Evolutionary conservation across 495 filamentous ascomycete species (phyloP).

Genomic region (Cercophora sp.): DNA sequence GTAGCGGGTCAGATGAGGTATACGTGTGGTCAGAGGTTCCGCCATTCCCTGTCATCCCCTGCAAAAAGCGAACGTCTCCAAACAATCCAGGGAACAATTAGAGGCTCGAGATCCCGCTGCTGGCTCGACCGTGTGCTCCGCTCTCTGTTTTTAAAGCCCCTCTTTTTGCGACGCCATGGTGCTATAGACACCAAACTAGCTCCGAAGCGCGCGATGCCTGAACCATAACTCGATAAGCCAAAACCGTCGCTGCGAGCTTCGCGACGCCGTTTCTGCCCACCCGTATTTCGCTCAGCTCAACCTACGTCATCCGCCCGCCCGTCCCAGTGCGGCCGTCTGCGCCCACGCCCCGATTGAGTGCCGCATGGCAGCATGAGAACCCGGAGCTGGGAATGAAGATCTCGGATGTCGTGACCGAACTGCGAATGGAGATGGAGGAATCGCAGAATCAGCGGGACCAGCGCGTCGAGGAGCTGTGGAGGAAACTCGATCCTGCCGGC

Average conservation of each 20-base stretch:
- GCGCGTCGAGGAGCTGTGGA: conserved; percentile 77
- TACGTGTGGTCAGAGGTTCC: neutral
- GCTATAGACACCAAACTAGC: neutral
- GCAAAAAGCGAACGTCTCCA: neutral
- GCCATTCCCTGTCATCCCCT: neutral
- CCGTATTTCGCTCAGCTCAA: conserved; percentile 25
- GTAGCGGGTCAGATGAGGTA: neutral
- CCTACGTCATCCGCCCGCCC: conserved; percentile 17
- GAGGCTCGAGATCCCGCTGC: no score
- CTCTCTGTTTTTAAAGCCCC: conserved; percentile 2
- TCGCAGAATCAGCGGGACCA: conserved; percentile 68
- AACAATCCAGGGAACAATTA: conserved; percentile 5
- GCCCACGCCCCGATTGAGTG: conserved; percentile 5
- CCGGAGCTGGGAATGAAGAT: conserved; percentile 34
- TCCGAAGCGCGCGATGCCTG: conserved; percentile 29
- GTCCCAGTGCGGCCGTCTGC: neutral
- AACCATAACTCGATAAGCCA: conserved; percentile 24
- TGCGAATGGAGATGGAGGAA: conserved; percentile 51
- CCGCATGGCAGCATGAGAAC: conserved; percentile 30
- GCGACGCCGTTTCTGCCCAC: conserved; percentile 7
- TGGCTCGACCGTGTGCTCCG: conserved; percentile 4
- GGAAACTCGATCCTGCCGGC: conserved; percentile 66
- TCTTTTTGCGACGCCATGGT: neutral
- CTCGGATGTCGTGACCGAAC: conserved; percentile 40
- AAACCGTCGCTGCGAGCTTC: neutral